These are phyloP conservation scores for Aspergillus terreus DNA, from an alignment of 2,329 filamentous ascomycete genomes.

Conservation along the genomic window DNA sequence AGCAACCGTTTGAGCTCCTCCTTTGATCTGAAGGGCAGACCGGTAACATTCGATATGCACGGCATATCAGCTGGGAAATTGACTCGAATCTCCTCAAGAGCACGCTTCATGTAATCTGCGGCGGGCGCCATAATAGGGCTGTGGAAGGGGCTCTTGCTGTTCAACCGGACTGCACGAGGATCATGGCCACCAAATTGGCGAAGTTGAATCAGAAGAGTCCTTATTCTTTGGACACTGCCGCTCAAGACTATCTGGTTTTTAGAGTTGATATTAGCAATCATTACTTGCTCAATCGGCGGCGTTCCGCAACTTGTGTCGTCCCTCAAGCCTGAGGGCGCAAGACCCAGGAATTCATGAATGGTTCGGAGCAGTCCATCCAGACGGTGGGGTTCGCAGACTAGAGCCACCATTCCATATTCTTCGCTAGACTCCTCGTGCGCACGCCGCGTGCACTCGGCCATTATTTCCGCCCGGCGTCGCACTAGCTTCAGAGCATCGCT, in stretches of 20 bases:
- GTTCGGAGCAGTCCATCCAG: slow-evolving; percentile 66
- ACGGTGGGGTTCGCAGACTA: slow-evolving; percentile 81
- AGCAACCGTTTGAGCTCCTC: slow-evolving; percentile 75
- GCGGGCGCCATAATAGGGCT: slow-evolving; percentile 88
- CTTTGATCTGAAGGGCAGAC: slow-evolving; percentile 68
- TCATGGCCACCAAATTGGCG: slow-evolving; percentile 89
- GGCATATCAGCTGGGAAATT: slow-evolving; percentile 71
- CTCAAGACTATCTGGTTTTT: slow-evolving; percentile 95
- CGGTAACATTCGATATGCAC: slow-evolving; percentile 83
- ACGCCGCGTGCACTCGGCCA: slow-evolving; percentile 70
- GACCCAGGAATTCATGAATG: slow-evolving; percentile 74
- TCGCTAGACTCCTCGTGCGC: slow-evolving; percentile 67
- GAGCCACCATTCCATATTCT: slow-evolving; percentile 89
- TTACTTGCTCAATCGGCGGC: slow-evolving; percentile 78
- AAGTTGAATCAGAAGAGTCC: slow-evolving; percentile 75
- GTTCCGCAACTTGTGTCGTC: slow-evolving; percentile 64
- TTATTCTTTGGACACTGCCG: slow-evolving; percentile 79
- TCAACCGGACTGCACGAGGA: slow-evolving; percentile 78
- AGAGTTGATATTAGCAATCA: slow-evolving; percentile 90
- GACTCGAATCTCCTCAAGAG: slow-evolving; percentile 63
- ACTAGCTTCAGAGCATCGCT: slow-evolving; percentile 75
- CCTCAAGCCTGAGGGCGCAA: slow-evolving; percentile 62
- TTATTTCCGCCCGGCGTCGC: slow-evolving; percentile 71
- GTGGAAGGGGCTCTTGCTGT: slow-evolving; percentile 87
- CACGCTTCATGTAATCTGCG: slow-evolving; percentile 65